phyloP scores from a whole-genome alignment of 2,329 filamentous ascomycete species.

The Aspergillus melleus region DNA sequence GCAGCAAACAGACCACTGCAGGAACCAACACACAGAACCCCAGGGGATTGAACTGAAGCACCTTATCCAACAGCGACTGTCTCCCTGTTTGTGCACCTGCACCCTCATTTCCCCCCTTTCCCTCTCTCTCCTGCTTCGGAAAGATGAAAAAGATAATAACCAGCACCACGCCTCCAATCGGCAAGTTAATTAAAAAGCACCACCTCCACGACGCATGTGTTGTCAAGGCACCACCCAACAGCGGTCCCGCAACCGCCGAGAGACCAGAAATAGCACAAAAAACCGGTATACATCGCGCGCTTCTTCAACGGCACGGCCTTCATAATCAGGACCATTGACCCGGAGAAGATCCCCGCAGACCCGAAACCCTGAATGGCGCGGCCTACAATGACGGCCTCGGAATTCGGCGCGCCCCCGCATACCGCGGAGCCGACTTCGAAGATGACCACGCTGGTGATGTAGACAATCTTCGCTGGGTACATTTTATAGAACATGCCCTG shows the following conservation, averaged over 20 bases:
- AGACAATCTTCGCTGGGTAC: slow-evolving; percentile 37
- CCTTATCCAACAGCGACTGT: slow-evolving; percentile 37
- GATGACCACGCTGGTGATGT: slow-evolving; percentile 32
- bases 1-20: slow-evolving; percentile 19
- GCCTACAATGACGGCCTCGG: slow-evolving; percentile 36
- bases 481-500: slow-evolving; percentile 39
- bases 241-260: slow-evolving; percentile 44
- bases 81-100: too few relatives aligned
- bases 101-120: background rate
- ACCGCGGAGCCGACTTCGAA: slow-evolving; percentile 42
- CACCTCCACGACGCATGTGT: slow-evolving; percentile 39
- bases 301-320: slow-evolving; percentile 53
- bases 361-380: slow-evolving; percentile 39
- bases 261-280: slow-evolving; percentile 57
- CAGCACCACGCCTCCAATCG: slow-evolving; percentile 47
- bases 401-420: slow-evolving; percentile 36
- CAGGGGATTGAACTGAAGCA: slow-evolving; percentile 41
- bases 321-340: slow-evolving; percentile 7
- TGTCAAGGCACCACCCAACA: slow-evolving; percentile 48
- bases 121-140: background rate
- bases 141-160: slow-evolving; percentile 49
- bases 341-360: slow-evolving; percentile 35
- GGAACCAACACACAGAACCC: slow-evolving; percentile 33
- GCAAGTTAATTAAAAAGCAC: slow-evolving; percentile 48
- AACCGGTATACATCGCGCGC: slow-evolving; percentile 46